phyloP scores from a whole-genome alignment of 2,329 filamentous ascomycete species.

The Trichoderma sp. region DNA sequence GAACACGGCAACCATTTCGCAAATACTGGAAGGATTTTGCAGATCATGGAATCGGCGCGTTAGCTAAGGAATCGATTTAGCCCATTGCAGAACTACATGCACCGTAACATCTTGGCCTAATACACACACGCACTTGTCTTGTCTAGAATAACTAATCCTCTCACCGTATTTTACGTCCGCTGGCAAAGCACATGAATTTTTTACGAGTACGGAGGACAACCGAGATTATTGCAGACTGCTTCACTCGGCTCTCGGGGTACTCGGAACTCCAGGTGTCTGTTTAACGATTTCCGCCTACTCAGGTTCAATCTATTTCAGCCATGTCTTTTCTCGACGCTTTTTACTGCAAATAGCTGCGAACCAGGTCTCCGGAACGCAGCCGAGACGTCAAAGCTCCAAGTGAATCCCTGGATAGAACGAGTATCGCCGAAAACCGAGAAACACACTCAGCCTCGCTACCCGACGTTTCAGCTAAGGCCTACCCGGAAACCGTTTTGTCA shows the following conservation, averaged over 20 bases:
- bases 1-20: background rate
- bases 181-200: background rate
- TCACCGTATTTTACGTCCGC: constrained; percentile 3
- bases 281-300: background rate
- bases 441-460: background rate
- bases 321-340: background rate
- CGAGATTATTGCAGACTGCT: background rate
- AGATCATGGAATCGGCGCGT: background rate
- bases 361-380: background rate
- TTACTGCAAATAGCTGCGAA: background rate
- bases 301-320: background rate
- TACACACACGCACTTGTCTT: background rate
- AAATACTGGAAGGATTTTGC: background rate
- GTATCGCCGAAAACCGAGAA: background rate
- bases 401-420: background rate
- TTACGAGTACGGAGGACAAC: background rate
- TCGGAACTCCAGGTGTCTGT: background rate
- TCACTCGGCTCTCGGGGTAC: background rate
- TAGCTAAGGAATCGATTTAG: background rate
- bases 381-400: background rate
- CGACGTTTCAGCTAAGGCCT: background rate
- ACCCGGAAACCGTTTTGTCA: background rate
- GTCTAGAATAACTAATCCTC: background rate
- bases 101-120: background rate
- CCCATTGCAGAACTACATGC: background rate